Base-by-base conservation (phyloP, 305 asterid genomes). In the Caryopteris hybrid region DNA sequence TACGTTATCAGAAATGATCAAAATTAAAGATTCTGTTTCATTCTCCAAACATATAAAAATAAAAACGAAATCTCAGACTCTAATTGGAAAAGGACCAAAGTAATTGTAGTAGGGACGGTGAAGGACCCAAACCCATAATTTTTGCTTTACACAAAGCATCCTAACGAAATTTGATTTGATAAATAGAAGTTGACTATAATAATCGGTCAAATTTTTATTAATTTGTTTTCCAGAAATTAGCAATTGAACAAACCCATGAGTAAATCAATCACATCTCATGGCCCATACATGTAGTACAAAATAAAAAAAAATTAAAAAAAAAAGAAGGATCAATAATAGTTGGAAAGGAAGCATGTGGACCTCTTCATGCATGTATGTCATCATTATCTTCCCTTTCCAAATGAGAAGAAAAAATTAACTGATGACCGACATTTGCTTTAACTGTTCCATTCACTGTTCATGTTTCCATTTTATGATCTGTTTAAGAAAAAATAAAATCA, bases 321-420 rank as follows among this genome's bases (percentile, higher is more conserved):
- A 33, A 5, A 33, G 9, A 33, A 33, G 8, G 6, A 3, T 33
- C 9, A 5, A 6, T 6, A 6, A 33, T 33, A 33, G 0, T 8
- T 29, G 27, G 50, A 23, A 38, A 27, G n/a, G 48, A n/a, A 61
- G 62, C 74, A 69, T 63, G 75, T 69, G 58, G 47, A 42, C 71
- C 72, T 67, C 74, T 68, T 54, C 62, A n/a, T n/a, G n/a, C n/a
- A n/a, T n/a, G n/a, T n/a, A 13, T 69, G 47, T 55, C 77, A 71
- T 76, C 77, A 76, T 76, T 61, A 29, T 61, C 36, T 55, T 75
- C 53, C 43, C 46, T 55, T 34, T 1, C 20, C 18, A 31, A 29
- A 43, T n/a, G 1, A 11, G 0, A 8, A 2, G 7, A 55, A 42
- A 36, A 0, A 23, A 14, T 45, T 34, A 16, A 31, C n/a, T n/a